Evolutionary conservation across 371 early-diverging fungal genomes (phyloP), one percentile per base, ranked within the genome.

Genomic region (Amoeboaphelidium occidentale): DNA sequence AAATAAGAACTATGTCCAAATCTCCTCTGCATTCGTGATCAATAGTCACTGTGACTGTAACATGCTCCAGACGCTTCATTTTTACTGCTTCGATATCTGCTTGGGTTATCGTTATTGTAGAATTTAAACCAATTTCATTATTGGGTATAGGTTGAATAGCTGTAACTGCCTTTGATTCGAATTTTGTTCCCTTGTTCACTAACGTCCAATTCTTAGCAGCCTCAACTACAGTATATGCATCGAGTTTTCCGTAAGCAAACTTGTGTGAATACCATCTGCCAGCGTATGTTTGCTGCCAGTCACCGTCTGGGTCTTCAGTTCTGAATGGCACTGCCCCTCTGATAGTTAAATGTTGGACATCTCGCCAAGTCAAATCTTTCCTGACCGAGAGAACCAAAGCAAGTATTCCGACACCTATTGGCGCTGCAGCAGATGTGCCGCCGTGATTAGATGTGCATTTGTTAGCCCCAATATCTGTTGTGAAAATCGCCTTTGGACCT

Each of bases 351-450:
- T 82, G 74, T 62, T 91, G 91, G 20, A 87, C 51, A 56, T 92
- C 92, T 42, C 96, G 66, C 92, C 92, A 92, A 25, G 74, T 74
- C 25, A 94, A 65, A 43, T 94, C 91, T 10, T 91, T 89, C 1
- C 69, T 59, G 25, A 63, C 58, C 20, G 79, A 77, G 17, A 93
- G 62, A 0, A 78, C 90, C 27, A 96, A 74, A 0, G 97, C 87
- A 63, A 77, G 76, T n/a, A 93, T 70, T 42, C 88, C 97, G 0
- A 87, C 84, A 3, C 79, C 91, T 53, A 90, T 62, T 12, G 97
- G 97, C 0, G 94, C 94, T 1, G 97, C 94, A 1, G 97, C 97
- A 2, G 91, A 90, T 0, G 97, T 96, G 21, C 97, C 97, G 26
- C 90, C 88, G 58, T 92, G 47, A 14, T 25, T 43, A 23, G 22